Conservation (phyloP, 129 eudicot species). For the Tagetes erecta region DNA sequence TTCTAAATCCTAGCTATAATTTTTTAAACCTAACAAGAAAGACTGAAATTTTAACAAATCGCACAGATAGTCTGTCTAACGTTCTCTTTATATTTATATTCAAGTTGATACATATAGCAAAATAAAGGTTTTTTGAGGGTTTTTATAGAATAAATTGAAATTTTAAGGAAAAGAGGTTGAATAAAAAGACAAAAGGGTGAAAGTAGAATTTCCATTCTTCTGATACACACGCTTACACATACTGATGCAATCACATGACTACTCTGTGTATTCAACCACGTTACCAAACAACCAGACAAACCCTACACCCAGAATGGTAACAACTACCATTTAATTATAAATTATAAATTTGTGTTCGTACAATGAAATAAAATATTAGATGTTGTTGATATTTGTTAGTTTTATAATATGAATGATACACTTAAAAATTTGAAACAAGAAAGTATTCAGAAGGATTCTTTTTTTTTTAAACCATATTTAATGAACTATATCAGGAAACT, state of each 20-base stretch:
- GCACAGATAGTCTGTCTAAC: too few species aligned
- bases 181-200: conserved; percentile 6
- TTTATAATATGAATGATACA: too few species aligned
- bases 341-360: too few species aligned
- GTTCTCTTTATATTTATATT: neutral
- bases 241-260: conserved; percentile 18
- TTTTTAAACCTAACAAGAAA: too few species aligned
- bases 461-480: too few species aligned
- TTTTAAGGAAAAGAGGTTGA: neutral
- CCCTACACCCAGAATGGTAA: neutral
- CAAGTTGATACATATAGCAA: neutral
- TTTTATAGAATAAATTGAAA: neutral
- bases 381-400: too few species aligned
- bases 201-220: neutral
- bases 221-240: conserved; percentile 2
- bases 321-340: conserved; percentile 1
- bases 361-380: too few species aligned
- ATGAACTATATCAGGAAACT: too few species aligned
- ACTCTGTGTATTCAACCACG: neutral
- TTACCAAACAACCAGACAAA: conserved; percentile 7
- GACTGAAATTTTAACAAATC: too few species aligned
- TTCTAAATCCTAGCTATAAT: too few species aligned
- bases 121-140: neutral
- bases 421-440: too few species aligned
- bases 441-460: too few species aligned